Evolutionary conservation across 2,329 filamentous ascomycete species (phyloP).

Genomic region (Exophiala spinifera): DNA sequence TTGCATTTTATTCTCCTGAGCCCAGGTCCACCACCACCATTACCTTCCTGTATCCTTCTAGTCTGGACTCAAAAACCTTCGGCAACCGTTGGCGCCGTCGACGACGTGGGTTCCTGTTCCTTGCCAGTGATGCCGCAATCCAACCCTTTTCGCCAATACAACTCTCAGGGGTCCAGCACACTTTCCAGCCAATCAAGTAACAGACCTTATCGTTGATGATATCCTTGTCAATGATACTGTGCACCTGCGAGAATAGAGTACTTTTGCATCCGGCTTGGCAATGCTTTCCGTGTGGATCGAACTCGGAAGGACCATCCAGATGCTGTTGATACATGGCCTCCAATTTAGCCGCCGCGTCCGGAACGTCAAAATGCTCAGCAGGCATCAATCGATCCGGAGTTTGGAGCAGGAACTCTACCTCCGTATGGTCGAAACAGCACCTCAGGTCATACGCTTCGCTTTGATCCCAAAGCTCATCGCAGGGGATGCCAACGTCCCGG

Average conservation of each 20-base stretch:
- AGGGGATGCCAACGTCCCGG: constrained; percentile 1
- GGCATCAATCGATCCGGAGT: constrained; percentile 10
- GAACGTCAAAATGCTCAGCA: constrained; percentile 5
- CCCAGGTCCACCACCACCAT: neutral
- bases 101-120: neutral
- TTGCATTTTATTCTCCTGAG: no score
- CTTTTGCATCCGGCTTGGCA: constrained; percentile 1
- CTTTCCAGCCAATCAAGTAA: constrained; percentile 1
- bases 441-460: constrained; percentile 4
- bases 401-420: constrained; percentile 8
- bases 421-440: constrained; percentile 7
- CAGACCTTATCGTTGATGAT: neutral
- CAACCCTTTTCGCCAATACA: constrained; percentile 4
- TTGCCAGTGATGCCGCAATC: neutral
- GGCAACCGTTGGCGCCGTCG: constrained; percentile 3
- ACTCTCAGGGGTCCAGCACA: constrained; percentile 8
- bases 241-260: neutral
- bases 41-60: neutral
- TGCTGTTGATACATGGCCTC: constrained; percentile 8
- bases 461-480: constrained; percentile 9
- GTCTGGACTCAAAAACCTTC: neutral
- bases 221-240: neutral
- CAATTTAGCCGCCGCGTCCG: neutral
- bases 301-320: neutral
- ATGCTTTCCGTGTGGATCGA: neutral